Conservation (phyloP, 306 rosid species). For the Rubus parviflorus region DNA sequence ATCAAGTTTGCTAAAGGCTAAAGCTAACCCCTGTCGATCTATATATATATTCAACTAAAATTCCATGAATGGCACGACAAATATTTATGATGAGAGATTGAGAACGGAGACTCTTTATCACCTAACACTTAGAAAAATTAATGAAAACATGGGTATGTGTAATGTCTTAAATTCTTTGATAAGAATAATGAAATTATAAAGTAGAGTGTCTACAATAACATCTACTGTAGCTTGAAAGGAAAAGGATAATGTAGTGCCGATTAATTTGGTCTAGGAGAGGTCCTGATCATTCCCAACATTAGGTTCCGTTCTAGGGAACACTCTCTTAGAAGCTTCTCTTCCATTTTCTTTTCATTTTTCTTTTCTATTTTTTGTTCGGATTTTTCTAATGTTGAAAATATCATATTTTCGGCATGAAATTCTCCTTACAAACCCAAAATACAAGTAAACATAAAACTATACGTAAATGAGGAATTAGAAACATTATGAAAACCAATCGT, state of each 20-base stretch:
- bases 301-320: conserved; percentile 61
- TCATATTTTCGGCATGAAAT: not conserved
- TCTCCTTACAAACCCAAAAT: too few species aligned
- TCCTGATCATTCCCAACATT: conserved; percentile 40
- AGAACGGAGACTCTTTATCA: not conserved
- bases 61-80: not conserved
- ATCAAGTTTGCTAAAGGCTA: not conserved
- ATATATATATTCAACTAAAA: not conserved
- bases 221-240: conserved; percentile 6
- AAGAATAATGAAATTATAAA: conserved; percentile 6
- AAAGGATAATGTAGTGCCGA: conserved; percentile 9
- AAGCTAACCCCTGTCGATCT: not conserved
- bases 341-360: not conserved
- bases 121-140: not conserved
- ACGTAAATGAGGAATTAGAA: too few species aligned
- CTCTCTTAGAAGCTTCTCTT: conserved; percentile 10
- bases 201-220: not conserved
- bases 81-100: not conserved
- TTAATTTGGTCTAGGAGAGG: conserved; percentile 26
- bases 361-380: not conserved
- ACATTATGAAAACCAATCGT: too few species aligned
- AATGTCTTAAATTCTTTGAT: not conserved
- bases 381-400: too few species aligned
- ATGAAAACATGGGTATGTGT: not conserved
- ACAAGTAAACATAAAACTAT: too few species aligned